Evolutionary conservation across 2,329 filamentous ascomycete genomes (phyloP).

Genomic region (Aspergillus pseudoviridinutans): DNA sequence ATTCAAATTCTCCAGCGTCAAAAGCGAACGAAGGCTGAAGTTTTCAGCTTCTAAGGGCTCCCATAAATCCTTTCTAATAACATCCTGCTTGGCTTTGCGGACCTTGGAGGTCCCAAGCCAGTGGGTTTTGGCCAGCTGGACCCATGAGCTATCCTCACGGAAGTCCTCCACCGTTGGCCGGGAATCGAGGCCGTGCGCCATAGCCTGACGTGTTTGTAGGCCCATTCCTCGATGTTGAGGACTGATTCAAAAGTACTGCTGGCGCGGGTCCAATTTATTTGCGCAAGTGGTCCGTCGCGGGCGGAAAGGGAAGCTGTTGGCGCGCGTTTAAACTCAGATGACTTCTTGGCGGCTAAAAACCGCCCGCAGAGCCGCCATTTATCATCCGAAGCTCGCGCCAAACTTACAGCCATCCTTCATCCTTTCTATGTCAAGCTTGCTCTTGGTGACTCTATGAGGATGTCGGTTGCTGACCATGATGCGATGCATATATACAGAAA

Average conservation of each 20-base stretch:
- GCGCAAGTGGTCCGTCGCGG: constrained; percentile 26
- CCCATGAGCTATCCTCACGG: constrained; percentile 47
- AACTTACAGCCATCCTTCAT: background rate
- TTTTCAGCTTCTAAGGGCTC: constrained; percentile 76
- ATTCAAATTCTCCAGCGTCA: constrained; percentile 85
- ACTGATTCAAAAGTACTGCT: constrained; percentile 48
- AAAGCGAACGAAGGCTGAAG: constrained; percentile 72
- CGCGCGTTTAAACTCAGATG: constrained; percentile 25
- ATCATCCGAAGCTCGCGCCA: constrained; percentile 12
- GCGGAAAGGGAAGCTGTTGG: constrained; percentile 23
- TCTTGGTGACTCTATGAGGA: constrained; percentile 14
- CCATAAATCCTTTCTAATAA: constrained; percentile 86
- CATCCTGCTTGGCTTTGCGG: constrained; percentile 73
- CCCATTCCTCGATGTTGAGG: constrained; percentile 30
- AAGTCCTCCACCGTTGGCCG: constrained; percentile 42
- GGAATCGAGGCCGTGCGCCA: constrained; percentile 53
- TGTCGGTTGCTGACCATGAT: constrained; percentile 31
- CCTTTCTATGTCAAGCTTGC: background rate
- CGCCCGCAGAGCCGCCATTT: constrained; percentile 23
- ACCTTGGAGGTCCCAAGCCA: constrained; percentile 72
- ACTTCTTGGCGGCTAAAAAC: constrained; percentile 18
- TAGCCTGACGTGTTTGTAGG: constrained; percentile 47
- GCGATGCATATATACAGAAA: constrained; percentile 44
- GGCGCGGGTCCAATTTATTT: constrained; percentile 47
- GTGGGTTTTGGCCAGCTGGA: constrained; percentile 72